Evolutionary conservation across 2,329 filamentous ascomycete species (phyloP), one percentile per base, ranked within the genome.

Genomic region (Colletotrichum navitas): DNA sequence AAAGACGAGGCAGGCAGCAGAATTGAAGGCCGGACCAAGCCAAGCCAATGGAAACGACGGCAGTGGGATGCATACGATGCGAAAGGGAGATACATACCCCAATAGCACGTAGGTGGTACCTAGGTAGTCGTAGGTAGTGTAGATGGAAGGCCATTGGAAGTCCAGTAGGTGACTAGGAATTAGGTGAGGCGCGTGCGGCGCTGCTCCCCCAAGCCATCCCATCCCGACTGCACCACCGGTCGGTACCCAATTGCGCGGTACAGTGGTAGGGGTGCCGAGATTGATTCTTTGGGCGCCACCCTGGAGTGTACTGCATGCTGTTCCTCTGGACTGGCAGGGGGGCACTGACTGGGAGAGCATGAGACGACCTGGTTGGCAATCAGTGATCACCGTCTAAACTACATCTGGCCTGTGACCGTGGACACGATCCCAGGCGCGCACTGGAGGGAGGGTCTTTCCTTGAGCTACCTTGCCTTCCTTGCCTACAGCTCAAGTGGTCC

Each of bases 141-240:
- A 41, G 5, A 18, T 52, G 39, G 52, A 43, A 7, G 41, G 41
- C 41, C 36, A 47, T 24, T 64, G 34, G 45, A 29, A 36, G 29
- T 16, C 11, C 14, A 29, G 21, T 21, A n/a, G 29, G 52, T 21
- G 12, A 18, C 56, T 16, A 43, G 41, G 49, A 66, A 61, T 61
- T 63, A 36, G 45, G 49, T 56, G 55, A 56, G 51, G 56, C 41
- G 68, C 68, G 63, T 61, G 68, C 63, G 64, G n/a, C 32, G 41
- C 34, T 24, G 29, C 24, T 52, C 29, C 29, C 52, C 26, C 24
- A 29, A 43, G 1, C 21, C 52, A 43, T 58, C 61, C 66, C 47
- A 59, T 65, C 63, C 34, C 55, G 47, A 14, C 51, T 58, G 24
- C 61, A 21, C 47, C 45, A 45, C 21, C 47, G 5, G 6, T 45